Percentiles rank a stretch among this genome's conserved stretches.
Evolutionary conservation across 2,329 filamentous ascomycete genomes (phyloP).

Genomic region (Plectosphaerella cucumerina): DNA sequence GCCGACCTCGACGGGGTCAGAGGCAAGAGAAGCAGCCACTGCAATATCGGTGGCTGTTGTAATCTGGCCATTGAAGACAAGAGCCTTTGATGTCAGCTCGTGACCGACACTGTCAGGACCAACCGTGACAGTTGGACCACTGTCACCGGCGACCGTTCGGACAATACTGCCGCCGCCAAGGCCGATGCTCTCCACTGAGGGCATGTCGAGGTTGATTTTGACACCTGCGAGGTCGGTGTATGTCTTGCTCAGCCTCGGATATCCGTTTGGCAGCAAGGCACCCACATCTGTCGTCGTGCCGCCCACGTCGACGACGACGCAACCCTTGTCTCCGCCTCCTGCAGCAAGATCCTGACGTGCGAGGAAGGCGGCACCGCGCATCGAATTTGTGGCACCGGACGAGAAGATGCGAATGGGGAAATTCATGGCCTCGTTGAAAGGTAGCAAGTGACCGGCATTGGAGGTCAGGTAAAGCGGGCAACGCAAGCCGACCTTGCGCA

Average conservation of each 20-base stretch:
- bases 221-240: conserved; percentile 16
- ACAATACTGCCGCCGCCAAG: conserved; percentile 16
- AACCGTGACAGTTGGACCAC: conserved; percentile 7
- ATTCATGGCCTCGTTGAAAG: conserved; percentile 15
- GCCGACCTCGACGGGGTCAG: neutral
- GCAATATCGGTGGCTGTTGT: conserved; percentile 19
- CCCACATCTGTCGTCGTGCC: conserved; percentile 18
- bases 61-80: conserved; percentile 16
- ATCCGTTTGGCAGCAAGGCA: conserved; percentile 15
- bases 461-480: conserved; percentile 42
- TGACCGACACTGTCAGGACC: conserved; percentile 21
- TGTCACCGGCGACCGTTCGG: neutral
- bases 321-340: neutral
- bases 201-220: conserved; percentile 19
- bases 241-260: conserved; percentile 16
- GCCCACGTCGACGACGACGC: conserved; percentile 17
- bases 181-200: conserved; percentile 17
- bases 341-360: conserved; percentile 1
- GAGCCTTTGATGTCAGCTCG: conserved; percentile 12
- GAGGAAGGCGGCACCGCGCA: conserved; percentile 16
- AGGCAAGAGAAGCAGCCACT: conserved; percentile 6
- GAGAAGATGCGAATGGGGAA: conserved; percentile 17
- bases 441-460: conserved; percentile 37
- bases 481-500: conserved; percentile 32
- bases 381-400: conserved; percentile 19